These are phyloP conservation scores for Thelephora terrestris DNA, from an alignment of 1,284 basidiomycete species.

Conservation along the genomic window DNA sequence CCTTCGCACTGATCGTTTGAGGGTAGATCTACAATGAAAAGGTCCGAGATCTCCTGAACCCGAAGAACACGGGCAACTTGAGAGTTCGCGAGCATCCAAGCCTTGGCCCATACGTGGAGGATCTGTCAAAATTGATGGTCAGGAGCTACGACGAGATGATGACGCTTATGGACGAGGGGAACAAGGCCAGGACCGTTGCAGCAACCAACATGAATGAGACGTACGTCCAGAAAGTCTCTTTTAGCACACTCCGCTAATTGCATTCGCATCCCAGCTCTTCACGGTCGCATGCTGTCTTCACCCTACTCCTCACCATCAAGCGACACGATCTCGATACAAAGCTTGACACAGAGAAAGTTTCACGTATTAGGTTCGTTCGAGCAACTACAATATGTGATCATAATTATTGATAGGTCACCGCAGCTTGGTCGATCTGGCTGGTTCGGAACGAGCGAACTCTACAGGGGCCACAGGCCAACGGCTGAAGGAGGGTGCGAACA, in stretches of 20 bases:
- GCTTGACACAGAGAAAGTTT: constrained; percentile 92
- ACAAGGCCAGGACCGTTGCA: constrained; percentile 95
- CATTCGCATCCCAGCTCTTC: constrained; percentile 52
- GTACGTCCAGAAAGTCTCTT: constrained; percentile 27
- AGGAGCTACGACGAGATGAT: constrained; percentile 92
- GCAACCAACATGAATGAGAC: constrained; percentile 99
- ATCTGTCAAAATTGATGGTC: constrained; percentile 89
- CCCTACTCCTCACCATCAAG: constrained; percentile 87
- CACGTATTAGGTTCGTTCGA: constrained; percentile 71
- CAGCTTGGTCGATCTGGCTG: constrained; percentile 91
- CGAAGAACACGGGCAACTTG: constrained; percentile 93
- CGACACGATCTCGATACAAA: constrained; percentile 73
- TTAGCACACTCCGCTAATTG: constrained; percentile 1
- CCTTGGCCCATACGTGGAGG: constrained; percentile 93
- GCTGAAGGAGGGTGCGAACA: constrained; percentile 93
- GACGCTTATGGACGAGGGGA: constrained; percentile 98
- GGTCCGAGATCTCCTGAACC: constrained; percentile 93
- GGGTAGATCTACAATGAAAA: constrained; percentile 94
- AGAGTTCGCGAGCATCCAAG: constrained; percentile 95
- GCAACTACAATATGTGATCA: constrained; percentile 11
- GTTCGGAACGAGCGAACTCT: constrained; percentile 92
- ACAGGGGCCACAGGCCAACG: constrained; percentile 94
- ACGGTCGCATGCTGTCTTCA: constrained; percentile 96
- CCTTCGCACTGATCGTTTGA: constrained; percentile 1
- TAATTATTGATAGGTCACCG: constrained; percentile 10